Percentiles rank a stretch among this genome's conserved stretches.
phyloP scores from a whole-genome alignment of 768 basidiomycete species.

The Termitomyces heimii region DNA sequence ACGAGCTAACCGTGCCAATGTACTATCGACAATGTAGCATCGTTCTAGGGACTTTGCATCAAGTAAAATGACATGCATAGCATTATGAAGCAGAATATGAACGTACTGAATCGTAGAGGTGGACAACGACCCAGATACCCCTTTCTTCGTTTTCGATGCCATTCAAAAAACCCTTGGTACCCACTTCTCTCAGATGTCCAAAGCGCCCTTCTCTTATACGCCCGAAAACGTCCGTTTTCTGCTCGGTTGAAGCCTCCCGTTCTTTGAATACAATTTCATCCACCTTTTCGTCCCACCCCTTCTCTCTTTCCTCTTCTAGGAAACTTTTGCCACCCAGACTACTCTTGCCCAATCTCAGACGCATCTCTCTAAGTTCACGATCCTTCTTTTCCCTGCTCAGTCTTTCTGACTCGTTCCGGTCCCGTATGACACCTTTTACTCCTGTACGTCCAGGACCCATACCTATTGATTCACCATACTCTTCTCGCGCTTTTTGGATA shows the following conservation, averaged over 20 bases:
- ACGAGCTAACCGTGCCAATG: constrained; percentile 64
- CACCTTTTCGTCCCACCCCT: constrained; percentile 37
- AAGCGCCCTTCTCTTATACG: constrained; percentile 50
- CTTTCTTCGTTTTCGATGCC: constrained; percentile 71
- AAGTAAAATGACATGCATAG: neutral
- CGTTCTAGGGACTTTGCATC: constrained; percentile 60
- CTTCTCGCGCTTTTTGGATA: constrained; percentile 23
- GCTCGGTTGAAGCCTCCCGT: constrained; percentile 24
- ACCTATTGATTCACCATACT: constrained; percentile 58
- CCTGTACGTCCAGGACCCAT: constrained; percentile 86
- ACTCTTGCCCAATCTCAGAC: constrained; percentile 56
- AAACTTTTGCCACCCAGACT: constrained; percentile 66
- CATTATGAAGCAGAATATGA: neutral
- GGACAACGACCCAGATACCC: constrained; percentile 77
- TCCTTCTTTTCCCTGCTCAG: constrained; percentile 47
- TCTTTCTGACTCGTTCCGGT: constrained; percentile 63
- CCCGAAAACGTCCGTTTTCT: constrained; percentile 40
- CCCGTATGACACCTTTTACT: constrained; percentile 85
- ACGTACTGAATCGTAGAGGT: constrained; percentile 77
- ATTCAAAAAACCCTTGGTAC: constrained; percentile 60
- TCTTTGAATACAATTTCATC: constrained; percentile 42
- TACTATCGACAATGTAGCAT: constrained; percentile 67
- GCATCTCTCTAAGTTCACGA: constrained; percentile 46
- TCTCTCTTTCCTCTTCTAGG: constrained; percentile 70
- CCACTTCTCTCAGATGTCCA: constrained; percentile 80